Conservation (phyloP, 208 protist genomes). For the Crithidia bombi region DNA sequence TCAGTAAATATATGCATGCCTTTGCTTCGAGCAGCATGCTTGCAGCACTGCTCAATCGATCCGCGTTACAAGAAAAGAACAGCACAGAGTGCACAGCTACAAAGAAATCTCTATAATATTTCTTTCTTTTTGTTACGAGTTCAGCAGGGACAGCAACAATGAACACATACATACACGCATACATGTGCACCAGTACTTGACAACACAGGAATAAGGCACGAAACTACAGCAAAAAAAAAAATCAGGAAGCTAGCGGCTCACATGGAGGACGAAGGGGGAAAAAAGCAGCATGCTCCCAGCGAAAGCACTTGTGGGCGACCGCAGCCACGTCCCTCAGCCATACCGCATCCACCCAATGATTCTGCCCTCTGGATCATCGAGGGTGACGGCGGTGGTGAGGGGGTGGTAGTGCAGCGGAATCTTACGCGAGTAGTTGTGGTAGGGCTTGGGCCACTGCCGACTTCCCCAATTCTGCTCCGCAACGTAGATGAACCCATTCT, state of each 20-base stretch:
- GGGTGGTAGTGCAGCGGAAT: constrained; percentile 22
- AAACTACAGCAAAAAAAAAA: not conserved
- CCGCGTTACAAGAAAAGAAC: too few species aligned
- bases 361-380: constrained; percentile 23
- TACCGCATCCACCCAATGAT: constrained; percentile 57
- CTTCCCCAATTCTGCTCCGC: constrained; percentile 90
- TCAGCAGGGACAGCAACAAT: too few species aligned
- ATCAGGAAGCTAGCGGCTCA: not conserved
- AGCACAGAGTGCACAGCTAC: too few species aligned
- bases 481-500: constrained; percentile 38
- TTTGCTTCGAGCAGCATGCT: too few species aligned
- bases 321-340: not conserved
- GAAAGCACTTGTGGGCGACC: not conserved
- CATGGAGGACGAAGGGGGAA: not conserved
- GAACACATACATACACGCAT: too few species aligned
- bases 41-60: too few species aligned
- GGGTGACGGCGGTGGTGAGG: not conserved
- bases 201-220: too few species aligned
- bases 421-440: constrained; percentile 63
- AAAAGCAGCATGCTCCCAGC: not conserved
- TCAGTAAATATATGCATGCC: too few species aligned
- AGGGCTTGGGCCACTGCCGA: constrained; percentile 47
- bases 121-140: too few species aligned
- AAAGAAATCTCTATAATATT: too few species aligned
- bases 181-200: too few species aligned